Base-by-base conservation (phyloP, 1,284 basidiomycete genomes). In the Ceratobasidium sp. region DNA sequence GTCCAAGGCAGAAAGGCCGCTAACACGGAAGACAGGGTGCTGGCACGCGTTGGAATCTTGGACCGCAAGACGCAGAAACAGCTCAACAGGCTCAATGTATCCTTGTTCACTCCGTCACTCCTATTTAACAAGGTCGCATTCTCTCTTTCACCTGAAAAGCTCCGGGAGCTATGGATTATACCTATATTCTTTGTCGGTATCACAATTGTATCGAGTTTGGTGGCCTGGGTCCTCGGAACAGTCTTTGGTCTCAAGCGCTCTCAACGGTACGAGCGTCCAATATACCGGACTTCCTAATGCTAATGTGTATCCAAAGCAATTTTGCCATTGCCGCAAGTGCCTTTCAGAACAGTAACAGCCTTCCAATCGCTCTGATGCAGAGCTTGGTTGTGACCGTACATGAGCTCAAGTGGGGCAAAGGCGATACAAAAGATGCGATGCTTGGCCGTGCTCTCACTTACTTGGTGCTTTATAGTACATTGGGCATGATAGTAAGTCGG, bases 81-180 rank as follows among this genome's bases (percentile, higher is more conserved):
- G 84, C 78, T 92, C 23, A 92, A 91, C 74, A 81, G 84, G 39
- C 80, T 93, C 62, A 93, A 94, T 76, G 85, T 97, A 27, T 91
- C 90, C 0, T 84, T 97, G 41, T 95, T 97, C 79, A 98, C 95
- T 0, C 95, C 95, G 0, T 90, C 91, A 0, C 85, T 98, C 19
- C 82, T 97, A 27, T 97, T 97, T 79, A 93, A 91, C 41, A 98
- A 97, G 81, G 94, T 96, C 23, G 90, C 93, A 0, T 91, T 91
- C 77, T 89, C 86, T 77, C 78, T 90, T 25, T 85, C 87, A 0
- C 88, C 88, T 14, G 50, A 66, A 41, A 74, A 72, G 49, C 70
- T 72, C 27, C 69, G 69, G 76, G 93, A 97, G 77, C 81, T 97
- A 82, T 94, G 92, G 90, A 85, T 96, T 71, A 93, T 97, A 33